Percentiles rank a stretch among this genome's conserved stretches.
Evolutionary conservation across 2,329 filamentous ascomycete genomes (phyloP).

Genomic region (Fusarium sp.): DNA sequence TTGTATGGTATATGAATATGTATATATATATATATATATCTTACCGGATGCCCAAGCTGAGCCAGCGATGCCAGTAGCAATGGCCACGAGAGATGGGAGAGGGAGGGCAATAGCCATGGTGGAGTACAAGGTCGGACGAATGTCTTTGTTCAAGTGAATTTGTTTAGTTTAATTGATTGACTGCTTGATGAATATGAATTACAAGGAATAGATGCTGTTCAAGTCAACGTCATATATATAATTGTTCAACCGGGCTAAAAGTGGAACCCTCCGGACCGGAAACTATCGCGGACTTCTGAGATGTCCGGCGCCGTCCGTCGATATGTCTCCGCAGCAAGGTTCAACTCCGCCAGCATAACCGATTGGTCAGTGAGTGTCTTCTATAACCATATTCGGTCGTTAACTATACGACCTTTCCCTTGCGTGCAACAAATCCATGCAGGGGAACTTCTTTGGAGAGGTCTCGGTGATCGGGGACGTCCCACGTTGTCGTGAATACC

Average conservation of each 20-base stretch:
- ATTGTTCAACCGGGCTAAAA: slow-evolving; percentile 10
- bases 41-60: slow-evolving; percentile 58
- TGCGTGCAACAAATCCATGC: slow-evolving; percentile 46
- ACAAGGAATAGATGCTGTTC: too few species aligned
- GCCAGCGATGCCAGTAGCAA: slow-evolving; percentile 57
- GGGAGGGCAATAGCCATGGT: slow-evolving; percentile 43
- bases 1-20: too few species aligned
- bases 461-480: slow-evolving; percentile 48
- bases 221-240: slow-evolving; percentile 12
- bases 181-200: too few species aligned
- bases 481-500: slow-evolving; percentile 60
- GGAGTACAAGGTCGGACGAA: too few species aligned
- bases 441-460: slow-evolving; percentile 36
- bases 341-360: slow-evolving; percentile 5
- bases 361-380: slow-evolving; percentile 24
- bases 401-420: slow-evolving; percentile 8
- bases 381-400: slow-evolving; percentile 15
- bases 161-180: too few species aligned
- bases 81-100: slow-evolving; percentile 53
- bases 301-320: slow-evolving; percentile 38
- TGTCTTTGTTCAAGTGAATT: too few species aligned
- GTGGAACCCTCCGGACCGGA: slow-evolving; percentile 41
- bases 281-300: slow-evolving; percentile 42
- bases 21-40: not conserved
- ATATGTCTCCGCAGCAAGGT: slow-evolving; percentile 9